These are phyloP conservation scores for Pascua sp. DNA, from an alignment of 1,284 basidiomycete species.

Conservation along the genomic window DNA sequence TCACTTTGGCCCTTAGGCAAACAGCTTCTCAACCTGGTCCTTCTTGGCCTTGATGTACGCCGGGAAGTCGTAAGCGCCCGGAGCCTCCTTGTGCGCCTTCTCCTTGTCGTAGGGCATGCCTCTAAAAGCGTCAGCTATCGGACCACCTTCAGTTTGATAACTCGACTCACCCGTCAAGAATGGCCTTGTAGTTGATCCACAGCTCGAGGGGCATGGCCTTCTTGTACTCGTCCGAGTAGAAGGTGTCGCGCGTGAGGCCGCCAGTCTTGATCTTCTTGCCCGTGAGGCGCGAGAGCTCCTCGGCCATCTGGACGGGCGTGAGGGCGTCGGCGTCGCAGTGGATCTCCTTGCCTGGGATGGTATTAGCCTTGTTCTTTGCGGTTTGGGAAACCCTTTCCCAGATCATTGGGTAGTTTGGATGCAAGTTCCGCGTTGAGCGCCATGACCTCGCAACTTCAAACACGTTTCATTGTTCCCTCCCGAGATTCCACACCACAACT, in stretches of 20 bases:
- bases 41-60: too few species aligned
- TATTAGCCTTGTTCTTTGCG: too few species aligned
- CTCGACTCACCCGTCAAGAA: conserved; percentile 10
- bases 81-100: too few species aligned
- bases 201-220: conserved; percentile 9
- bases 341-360: conserved; percentile 8
- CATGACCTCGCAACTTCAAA: too few species aligned
- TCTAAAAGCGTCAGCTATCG: background rate
- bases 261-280: conserved; percentile 13
- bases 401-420: too few species aligned
- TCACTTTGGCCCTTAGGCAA: too few species aligned
- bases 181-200: conserved; percentile 21
- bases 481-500: background rate
- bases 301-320: conserved; percentile 8
- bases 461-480: too few species aligned
- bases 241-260: conserved; percentile 5
- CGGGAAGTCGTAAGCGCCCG: too few species aligned
- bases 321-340: conserved; percentile 8
- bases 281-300: conserved; percentile 5
- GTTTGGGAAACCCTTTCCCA: too few species aligned
- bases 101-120: too few species aligned
- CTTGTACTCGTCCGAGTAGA: conserved; percentile 8
- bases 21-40: too few species aligned
- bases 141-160: background rate
- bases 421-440: too few species aligned